Evolutionary conservation across 345 rosid species (phyloP).

Genomic region (Carallia brachiata): DNA sequence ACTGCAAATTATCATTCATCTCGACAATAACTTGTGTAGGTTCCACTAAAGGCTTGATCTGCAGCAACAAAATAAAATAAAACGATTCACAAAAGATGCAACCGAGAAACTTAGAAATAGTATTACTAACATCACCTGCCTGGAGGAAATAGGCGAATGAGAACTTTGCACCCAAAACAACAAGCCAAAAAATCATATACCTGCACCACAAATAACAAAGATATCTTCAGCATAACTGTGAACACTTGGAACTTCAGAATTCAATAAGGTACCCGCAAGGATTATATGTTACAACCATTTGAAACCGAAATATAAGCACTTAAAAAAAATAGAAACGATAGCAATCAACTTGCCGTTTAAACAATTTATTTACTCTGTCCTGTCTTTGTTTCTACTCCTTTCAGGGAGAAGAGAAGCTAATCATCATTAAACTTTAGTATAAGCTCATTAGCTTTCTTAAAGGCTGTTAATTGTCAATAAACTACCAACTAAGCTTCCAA

Average conservation of each 20-base stretch:
- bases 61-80: constrained; percentile 26
- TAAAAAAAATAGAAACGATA: too few relatives aligned
- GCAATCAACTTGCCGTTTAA: too few relatives aligned
- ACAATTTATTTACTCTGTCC: too few relatives aligned
- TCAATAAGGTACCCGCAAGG: too few relatives aligned
- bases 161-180: constrained; percentile 73
- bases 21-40: constrained; percentile 64
- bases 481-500: too few relatives aligned
- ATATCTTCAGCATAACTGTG: not conserved
- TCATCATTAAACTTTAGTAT: too few relatives aligned
- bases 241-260: not conserved
- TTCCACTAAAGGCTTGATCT: constrained; percentile 82
- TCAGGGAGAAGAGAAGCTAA: too few relatives aligned
- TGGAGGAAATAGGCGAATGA: constrained; percentile 88
- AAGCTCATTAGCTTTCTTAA: too few relatives aligned
- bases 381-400: too few relatives aligned
- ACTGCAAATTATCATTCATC: constrained; percentile 43
- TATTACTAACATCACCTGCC: constrained; percentile 41
- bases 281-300: too few relatives aligned
- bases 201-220: constrained; percentile 39
- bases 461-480: too few relatives aligned
- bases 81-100: not conserved
- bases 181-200: constrained; percentile 90
- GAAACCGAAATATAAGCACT: too few relatives aligned
- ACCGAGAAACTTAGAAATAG: not conserved